phyloP scores from a whole-genome alignment of 2,329 filamentous ascomycete species.

The Ilyonectria destructans region DNA sequence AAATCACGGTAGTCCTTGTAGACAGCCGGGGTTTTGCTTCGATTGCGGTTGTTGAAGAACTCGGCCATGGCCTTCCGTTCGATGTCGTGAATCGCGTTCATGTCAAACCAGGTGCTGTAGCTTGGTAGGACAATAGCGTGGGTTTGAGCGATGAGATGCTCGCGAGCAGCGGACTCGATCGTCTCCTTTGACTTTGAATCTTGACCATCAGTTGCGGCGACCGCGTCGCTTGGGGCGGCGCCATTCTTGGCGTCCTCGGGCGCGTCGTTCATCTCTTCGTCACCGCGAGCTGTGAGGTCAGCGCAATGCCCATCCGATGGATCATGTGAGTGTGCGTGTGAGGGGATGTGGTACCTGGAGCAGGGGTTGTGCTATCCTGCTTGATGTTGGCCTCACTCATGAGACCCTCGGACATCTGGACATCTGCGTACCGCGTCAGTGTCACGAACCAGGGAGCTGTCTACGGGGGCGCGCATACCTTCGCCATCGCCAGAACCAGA shows the following conservation, averaged over 20 bases:
- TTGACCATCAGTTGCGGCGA: slow-evolving; percentile 66
- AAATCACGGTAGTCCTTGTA: slow-evolving; percentile 99
- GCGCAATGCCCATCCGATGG: slow-evolving; percentile 72
- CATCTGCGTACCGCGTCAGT: slow-evolving; percentile 63
- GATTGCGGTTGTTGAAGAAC: slow-evolving; percentile 98
- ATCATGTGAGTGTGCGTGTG: slow-evolving; percentile 81
- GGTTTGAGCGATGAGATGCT: slow-evolving; percentile 93
- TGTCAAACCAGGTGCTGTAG: slow-evolving; percentile 99
- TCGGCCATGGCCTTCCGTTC: slow-evolving; percentile 96
- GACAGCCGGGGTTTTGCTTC: slow-evolving; percentile 96
- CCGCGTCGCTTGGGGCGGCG: slow-evolving; percentile 62
- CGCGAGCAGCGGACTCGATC: slow-evolving; percentile 88
- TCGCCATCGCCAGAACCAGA: slow-evolving; percentile 59
- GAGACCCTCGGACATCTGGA: slow-evolving; percentile 73
- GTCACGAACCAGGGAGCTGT: slow-evolving; percentile 12
- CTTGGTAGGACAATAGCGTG: slow-evolving; percentile 97
- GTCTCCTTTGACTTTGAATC: slow-evolving; percentile 83
- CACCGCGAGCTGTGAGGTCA: slow-evolving; percentile 76
- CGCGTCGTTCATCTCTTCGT: slow-evolving; percentile 86
- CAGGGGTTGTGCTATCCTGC: slow-evolving; percentile 74
- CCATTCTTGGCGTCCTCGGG: slow-evolving; percentile 68
- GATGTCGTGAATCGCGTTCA: slow-evolving; percentile 91
- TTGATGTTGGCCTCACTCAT: slow-evolving; percentile 68
- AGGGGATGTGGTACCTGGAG: slow-evolving; percentile 68
- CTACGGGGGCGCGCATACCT: slow-evolving; percentile 58